Conservation (phyloP, 2,329 filamentous ascomycete species). For the Neofusicoccum ribis region DNA sequence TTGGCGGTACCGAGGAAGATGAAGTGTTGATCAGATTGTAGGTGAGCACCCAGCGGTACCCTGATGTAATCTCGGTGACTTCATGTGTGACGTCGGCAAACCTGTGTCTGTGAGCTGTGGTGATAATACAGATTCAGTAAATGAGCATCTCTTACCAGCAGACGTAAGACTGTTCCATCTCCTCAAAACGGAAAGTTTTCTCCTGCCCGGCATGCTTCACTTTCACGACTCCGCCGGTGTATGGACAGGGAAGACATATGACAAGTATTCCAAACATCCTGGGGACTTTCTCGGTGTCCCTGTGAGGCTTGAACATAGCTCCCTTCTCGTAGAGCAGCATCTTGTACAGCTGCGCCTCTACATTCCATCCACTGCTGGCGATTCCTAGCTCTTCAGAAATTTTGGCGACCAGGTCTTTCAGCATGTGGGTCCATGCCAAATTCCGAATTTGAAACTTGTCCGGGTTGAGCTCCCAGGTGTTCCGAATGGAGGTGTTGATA, state of each 20-base stretch:
- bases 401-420: slow-evolving; percentile 23
- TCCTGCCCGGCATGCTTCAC: slow-evolving; percentile 40
- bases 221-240: slow-evolving; percentile 50
- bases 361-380: neutral
- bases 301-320: slow-evolving; percentile 51
- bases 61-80: slow-evolving; percentile 44
- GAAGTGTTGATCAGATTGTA: slow-evolving; percentile 52
- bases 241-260: slow-evolving; percentile 50
- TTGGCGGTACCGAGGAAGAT: slow-evolving; percentile 5
- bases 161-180: neutral
- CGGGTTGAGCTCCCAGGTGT: slow-evolving; percentile 34
- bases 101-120: slow-evolving; percentile 31
- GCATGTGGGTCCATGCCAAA: slow-evolving; percentile 25
- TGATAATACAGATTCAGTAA: too few relatives aligned
- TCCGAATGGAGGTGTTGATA: slow-evolving; percentile 30
- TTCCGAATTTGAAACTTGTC: slow-evolving; percentile 27
- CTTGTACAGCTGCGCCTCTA: slow-evolving; percentile 27
- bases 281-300: slow-evolving; percentile 49
- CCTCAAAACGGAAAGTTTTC: slow-evolving; percentile 16
- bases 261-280: slow-evolving; percentile 55
- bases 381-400: slow-evolving; percentile 23
- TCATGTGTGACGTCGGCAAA: slow-evolving; percentile 57
- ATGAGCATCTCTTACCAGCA: neutral
- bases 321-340: slow-evolving; percentile 42
- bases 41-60: slow-evolving; percentile 53